phyloP scores from a whole-genome alignment of 169 alveolate genomes.

The Plasmodium ovale region DNA sequence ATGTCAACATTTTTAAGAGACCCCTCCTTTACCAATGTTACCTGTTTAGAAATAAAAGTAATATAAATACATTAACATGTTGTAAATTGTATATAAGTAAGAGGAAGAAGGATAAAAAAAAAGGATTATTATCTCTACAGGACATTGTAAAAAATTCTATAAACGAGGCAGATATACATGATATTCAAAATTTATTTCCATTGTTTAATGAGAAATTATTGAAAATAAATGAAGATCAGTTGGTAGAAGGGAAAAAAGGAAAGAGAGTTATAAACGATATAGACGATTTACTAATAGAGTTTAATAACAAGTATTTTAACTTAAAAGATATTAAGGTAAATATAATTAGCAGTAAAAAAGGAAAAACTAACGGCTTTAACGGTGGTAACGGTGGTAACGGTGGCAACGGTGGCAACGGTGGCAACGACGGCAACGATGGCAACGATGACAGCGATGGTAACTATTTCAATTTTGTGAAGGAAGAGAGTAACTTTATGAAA shows the following conservation, averaged over 20 bases:
- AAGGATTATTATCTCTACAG: conserved; percentile 16
- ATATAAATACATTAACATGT: not conserved
- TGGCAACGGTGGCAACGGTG: not conserved
- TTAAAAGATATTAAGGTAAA: conserved; percentile 56
- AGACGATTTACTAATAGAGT: conserved; percentile 45
- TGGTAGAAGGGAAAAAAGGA: not conserved
- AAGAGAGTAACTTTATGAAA: conserved; percentile 27
- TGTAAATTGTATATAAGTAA: conserved; percentile 8
- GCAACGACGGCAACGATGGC: not conserved
- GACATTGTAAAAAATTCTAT: conserved; percentile 27
- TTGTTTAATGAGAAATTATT: conserved; percentile 34
- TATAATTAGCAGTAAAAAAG: conserved; percentile 2
- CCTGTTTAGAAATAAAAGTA: not conserved
- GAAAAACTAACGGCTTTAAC: not conserved
- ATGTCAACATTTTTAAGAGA: conserved; percentile 24
- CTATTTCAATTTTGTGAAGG: conserved; percentile 25
- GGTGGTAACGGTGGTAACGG: not conserved
- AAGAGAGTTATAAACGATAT: conserved; percentile 10
- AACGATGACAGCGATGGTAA: not conserved
- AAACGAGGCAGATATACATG: conserved; percentile 30
- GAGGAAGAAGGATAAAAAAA: conserved; percentile 1
- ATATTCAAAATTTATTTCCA: conserved; percentile 37
- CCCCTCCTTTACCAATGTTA: conserved; percentile 37
- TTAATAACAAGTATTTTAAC: conserved; percentile 46
- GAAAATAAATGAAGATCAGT: not conserved